Percentiles rank a stretch among this genome's conserved stretches.
phyloP scores from a whole-genome alignment of 306 rosid species.

The Benincasa hispida region DNA sequence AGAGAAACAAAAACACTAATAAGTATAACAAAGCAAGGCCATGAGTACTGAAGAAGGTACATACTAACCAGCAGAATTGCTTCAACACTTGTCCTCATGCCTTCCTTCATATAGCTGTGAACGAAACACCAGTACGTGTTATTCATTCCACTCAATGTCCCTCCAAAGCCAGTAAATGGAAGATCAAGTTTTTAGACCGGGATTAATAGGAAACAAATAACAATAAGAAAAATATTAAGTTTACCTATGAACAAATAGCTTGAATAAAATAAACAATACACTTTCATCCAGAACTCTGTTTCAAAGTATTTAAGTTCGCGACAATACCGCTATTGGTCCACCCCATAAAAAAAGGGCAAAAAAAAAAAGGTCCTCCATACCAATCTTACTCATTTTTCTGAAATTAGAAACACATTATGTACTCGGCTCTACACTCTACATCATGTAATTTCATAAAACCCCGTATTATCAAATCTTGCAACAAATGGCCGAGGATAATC shows the following conservation, averaged over 20 bases:
- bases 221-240: background rate
- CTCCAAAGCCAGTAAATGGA: background rate
- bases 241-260: background rate
- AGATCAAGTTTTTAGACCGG: background rate
- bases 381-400: background rate
- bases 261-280: background rate
- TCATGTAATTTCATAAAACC: background rate
- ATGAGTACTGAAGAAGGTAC: background rate
- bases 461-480: background rate
- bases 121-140: background rate
- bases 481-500: background rate
- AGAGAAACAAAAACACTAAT: background rate
- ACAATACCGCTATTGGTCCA: background rate
- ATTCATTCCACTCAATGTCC: background rate
- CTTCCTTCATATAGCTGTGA: constrained; percentile 88
- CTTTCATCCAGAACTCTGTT: background rate
- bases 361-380: background rate
- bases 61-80: constrained; percentile 76
- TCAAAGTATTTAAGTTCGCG: background rate
- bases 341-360: no score
- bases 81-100: constrained; percentile 96
- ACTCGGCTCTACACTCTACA: background rate
- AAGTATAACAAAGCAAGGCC: background rate
- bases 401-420: background rate
- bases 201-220: background rate